Base-by-base conservation (phyloP, 176 grass and related monocot genomes). In the Tillandsia fasciculata region DNA sequence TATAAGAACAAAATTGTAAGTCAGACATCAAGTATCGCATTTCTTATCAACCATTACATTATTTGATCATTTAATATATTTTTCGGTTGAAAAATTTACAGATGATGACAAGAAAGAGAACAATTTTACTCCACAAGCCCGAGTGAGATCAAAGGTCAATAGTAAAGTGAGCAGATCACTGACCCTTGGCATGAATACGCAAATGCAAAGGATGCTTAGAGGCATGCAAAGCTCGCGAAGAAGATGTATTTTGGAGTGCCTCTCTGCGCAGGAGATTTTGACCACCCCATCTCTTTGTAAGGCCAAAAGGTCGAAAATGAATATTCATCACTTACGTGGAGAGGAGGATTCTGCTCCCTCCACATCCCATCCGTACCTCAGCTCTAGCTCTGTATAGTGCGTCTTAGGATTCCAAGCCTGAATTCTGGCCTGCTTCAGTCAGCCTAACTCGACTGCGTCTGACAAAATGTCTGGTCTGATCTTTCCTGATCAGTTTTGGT, bases 131-230 rank as follows among this genome's bases (percentile, higher is more conserved):
- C 74, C 77, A 17, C 22, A 53, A 29, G 23, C 48, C 69, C 72
- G 81, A 63, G 57, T 53, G 50, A 26, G 51, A 77, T 3, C 59
- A 0, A 77, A 83, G 64, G 24, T 0, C 10, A 83, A 80, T 20
- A 51, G 71, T 5, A 49, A 63, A 68, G 18, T 48, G 14, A 8
- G 4, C 33, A 47, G 33, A 7, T 15, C 68, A 69, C 53, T 27
- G 1, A 18, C 47, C 49, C 24, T 49, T 64, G 13, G 52, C 4
- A 3, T 84, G 57, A 86, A 93, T 76, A 75, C 70, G 64, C 81
- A 82, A 26, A 67, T 82, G 57, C 13, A 28, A n/a, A 87, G 68
- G 69, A 81, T 80, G n/a, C 64, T 93, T 7, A 89, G 86, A 49
- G 48, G 74, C 58, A 81, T 93, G 74, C 27, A 76, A 12, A 51